These are phyloP conservation scores for Puccinia polysora DNA, from an alignment of 1,284 basidiomycete species.

Conservation along the genomic window DNA sequence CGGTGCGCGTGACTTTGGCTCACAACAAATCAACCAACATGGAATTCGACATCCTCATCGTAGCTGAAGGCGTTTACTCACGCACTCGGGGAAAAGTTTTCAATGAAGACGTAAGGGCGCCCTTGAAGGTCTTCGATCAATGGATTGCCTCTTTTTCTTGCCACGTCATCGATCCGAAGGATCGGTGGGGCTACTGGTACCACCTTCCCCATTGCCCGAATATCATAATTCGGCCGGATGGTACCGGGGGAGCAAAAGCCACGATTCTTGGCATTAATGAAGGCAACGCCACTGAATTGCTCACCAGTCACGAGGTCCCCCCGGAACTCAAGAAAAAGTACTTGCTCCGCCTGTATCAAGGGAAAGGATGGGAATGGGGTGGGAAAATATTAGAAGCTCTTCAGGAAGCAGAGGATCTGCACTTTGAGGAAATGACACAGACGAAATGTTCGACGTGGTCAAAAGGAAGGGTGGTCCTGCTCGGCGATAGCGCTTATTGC, in stretches of 20 bases:
- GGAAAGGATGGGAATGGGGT: constrained; percentile 44
- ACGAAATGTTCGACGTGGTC: constrained; percentile 47
- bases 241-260: constrained; percentile 44
- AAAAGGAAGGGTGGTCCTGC: constrained; percentile 45
- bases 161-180: neutral
- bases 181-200: constrained; percentile 6
- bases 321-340: constrained; percentile 44
- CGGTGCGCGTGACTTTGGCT: constrained; percentile 42
- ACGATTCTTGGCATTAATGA: neutral
- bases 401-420: constrained; percentile 45
- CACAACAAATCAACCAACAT: constrained; percentile 39
- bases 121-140: neutral
- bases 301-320: constrained; percentile 4
- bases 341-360: constrained; percentile 40
- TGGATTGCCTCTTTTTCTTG: constrained; percentile 14
- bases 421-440: constrained; percentile 47
- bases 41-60: constrained; percentile 46
- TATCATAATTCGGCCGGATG: constrained; percentile 46
- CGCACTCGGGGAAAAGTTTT: constrained; percentile 46
- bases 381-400: constrained; percentile 45
- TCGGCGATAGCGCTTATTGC: constrained; percentile 48
- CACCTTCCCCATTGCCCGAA: constrained; percentile 18
- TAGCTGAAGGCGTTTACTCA: constrained; percentile 48
- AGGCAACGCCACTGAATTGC: neutral
- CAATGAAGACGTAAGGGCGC: constrained; percentile 15